phyloP scores from a whole-genome alignment of 257 asterid genomes.

The Solanum dulcamara region DNA sequence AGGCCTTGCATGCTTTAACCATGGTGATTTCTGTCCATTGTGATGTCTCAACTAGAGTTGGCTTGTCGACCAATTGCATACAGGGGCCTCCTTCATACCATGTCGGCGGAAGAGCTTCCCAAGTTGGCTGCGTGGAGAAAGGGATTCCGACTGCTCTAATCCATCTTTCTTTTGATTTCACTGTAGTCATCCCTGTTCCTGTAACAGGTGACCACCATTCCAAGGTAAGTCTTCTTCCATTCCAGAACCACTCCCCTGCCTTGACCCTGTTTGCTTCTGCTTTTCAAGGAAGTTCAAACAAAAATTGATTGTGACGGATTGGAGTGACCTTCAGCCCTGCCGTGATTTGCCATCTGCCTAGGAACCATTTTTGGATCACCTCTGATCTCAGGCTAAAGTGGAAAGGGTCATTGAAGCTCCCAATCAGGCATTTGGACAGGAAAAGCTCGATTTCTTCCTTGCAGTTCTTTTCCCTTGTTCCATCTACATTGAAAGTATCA shows the following conservation, averaged over 20 bases:
- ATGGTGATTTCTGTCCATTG: not conserved
- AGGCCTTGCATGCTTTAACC: not conserved
- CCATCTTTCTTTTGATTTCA: not conserved
- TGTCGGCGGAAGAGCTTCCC: not conserved
- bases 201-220: not conserved
- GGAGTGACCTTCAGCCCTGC: not conserved
- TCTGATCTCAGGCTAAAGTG: not conserved
- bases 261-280: not conserved
- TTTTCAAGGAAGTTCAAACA: not conserved
- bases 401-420: not conserved
- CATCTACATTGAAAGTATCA: too few relatives aligned
- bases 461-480: not conserved
- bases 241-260: not conserved
- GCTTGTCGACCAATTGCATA: not conserved
- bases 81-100: not conserved
- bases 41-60: not conserved
- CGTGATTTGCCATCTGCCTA: not conserved
- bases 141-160: not conserved
- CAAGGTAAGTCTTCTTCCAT: not conserved
- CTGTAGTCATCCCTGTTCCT: not conserved
- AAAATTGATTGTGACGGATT: not conserved
- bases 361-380: not conserved
- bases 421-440: not conserved
- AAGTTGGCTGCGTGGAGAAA: too few relatives aligned
- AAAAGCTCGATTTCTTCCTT: not conserved